phyloP scores from a whole-genome alignment of 2,329 filamentous ascomycete species.

The Akanthomyces muscarius region DNA sequence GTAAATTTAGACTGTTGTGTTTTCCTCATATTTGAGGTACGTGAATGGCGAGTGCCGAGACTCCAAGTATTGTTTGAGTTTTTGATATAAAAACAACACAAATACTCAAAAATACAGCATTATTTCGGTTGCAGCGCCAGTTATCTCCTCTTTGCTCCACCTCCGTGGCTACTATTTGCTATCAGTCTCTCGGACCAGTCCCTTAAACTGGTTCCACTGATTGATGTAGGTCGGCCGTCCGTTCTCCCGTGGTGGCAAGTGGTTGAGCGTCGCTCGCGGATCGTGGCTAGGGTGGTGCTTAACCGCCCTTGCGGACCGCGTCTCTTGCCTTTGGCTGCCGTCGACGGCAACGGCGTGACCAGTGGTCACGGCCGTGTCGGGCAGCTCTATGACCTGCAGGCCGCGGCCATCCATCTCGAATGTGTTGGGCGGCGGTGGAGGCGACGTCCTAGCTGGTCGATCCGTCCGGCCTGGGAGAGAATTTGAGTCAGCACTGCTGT shows the following conservation, averaged over 20 bases:
- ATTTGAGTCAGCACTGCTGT: no score
- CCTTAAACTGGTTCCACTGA: constrained; percentile 35
- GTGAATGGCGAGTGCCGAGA: no score
- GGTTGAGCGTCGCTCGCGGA: constrained; percentile 34
- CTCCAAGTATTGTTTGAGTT: neutral
- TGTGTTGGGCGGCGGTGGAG: constrained; percentile 26
- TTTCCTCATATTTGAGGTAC: neutral
- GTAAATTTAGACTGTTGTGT: constrained; percentile 1
- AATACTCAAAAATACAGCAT: constrained; percentile 9
- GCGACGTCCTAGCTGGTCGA: constrained; percentile 24
- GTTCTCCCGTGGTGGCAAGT: constrained; percentile 26
- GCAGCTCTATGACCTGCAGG: constrained; percentile 31
- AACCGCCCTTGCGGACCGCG: neutral
- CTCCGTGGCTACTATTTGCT: neutral
- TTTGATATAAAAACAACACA: neutral
- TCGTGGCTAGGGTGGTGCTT: constrained; percentile 22
- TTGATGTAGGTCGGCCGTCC: constrained; percentile 32
- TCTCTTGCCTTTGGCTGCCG: constrained; percentile 1
- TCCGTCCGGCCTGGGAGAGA: constrained; percentile 31
- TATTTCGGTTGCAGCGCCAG: constrained; percentile 3
- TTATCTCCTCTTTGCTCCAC: neutral
- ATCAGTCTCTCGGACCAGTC: constrained; percentile 14
- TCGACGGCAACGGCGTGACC: neutral
- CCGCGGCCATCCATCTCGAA: constrained; percentile 38
- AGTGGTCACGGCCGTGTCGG: constrained; percentile 24